Conservation (phyloP, 176 grass and related monocot species). For the Eleusine indica region DNA sequence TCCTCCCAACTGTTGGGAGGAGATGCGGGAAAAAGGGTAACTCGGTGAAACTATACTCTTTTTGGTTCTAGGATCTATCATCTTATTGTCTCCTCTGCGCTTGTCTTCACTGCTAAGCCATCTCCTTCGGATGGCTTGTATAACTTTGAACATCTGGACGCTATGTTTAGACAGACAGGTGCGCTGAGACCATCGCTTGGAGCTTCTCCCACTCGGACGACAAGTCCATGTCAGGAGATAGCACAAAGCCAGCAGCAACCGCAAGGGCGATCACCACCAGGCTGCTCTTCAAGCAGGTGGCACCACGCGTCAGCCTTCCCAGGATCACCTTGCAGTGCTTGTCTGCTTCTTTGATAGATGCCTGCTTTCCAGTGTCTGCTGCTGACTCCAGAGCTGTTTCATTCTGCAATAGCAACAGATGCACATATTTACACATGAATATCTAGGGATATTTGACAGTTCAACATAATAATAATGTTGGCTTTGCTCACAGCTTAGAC, state of each 20-base stretch:
- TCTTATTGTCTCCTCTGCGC: slow-evolving; percentile 37
- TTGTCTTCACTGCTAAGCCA: slow-evolving; percentile 34
- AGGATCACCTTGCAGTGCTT: slow-evolving; percentile 86
- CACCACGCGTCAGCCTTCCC: slow-evolving; percentile 57
- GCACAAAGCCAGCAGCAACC: slow-evolving; percentile 40
- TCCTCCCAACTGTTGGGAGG: slow-evolving; percentile 30
- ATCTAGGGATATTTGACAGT: not conserved
- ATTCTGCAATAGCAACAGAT: slow-evolving; percentile 57
- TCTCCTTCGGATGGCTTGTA: slow-evolving; percentile 40
- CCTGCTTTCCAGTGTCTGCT: slow-evolving; percentile 50
- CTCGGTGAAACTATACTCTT: slow-evolving; percentile 36
- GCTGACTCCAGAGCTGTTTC: slow-evolving; percentile 55
- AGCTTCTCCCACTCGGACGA: slow-evolving; percentile 60
- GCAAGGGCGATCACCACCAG: slow-evolving; percentile 52
- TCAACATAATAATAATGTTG: not conserved
- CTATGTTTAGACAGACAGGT: slow-evolving; percentile 59
- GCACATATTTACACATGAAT: slow-evolving; percentile 1
- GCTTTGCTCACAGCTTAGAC: not conserved
- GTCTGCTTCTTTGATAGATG: slow-evolving; percentile 75
- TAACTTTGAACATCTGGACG: slow-evolving; percentile 23
- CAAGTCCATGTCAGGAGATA: slow-evolving; percentile 57
- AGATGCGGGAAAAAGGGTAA: slow-evolving; percentile 15
- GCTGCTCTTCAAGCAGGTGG: slow-evolving; percentile 67
- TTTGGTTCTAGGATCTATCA: slow-evolving; percentile 48
- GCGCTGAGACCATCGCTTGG: slow-evolving; percentile 43